Base-by-base conservation (phyloP, 331 rosid genomes). In the Saraca asoca region DNA sequence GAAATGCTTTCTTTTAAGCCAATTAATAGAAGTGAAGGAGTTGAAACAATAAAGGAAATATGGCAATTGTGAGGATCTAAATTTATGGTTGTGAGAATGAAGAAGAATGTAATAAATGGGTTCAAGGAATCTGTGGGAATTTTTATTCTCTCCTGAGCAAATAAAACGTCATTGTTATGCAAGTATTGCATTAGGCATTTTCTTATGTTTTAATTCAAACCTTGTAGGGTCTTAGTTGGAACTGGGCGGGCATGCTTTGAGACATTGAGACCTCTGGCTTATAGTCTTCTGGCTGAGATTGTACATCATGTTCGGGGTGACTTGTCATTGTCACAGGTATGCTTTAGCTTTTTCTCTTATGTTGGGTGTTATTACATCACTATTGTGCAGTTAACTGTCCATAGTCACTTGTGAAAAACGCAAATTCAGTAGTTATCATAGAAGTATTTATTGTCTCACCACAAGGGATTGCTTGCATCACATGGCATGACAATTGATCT, bases 211-310 rank as follows among this genome's bases (percentile, higher is more conserved):
- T 71, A 58, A 17, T 60, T 35, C 66, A 20, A 38, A 51, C 66
- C 19, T 77, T 56, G 64, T 69, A 94, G 99, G 88, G 96, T 88
- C 75, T 82, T 94, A 52, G 97, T 90, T 68, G 99, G 99, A 75
- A 82, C 91, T 65, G 97, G 99, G 42, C 84, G 96, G 46, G 97
- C 99, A 49, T 94, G 99, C 91, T 94, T 90, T 74, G 99, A 94
- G 86, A 85, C 97, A 0, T 72, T 90, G 82, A 84, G 99, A 69
- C 99, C 99, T 44, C 77, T 94, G 84, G 99, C 99, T 72, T 94
- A 90, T 74, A 94, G 97, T 83, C 83, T 94, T 69, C 80, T 94
- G 62, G 97, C 99, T 60, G 99, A 88, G 85, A 94, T 94, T 75
- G 99, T 94, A 70, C 99, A 94, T 79, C 97, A 94, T 86, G 99